Base-by-base conservation (phyloP, 192 early-diverging fungal species). In the Phlyctochytrium bullatum region DNA sequence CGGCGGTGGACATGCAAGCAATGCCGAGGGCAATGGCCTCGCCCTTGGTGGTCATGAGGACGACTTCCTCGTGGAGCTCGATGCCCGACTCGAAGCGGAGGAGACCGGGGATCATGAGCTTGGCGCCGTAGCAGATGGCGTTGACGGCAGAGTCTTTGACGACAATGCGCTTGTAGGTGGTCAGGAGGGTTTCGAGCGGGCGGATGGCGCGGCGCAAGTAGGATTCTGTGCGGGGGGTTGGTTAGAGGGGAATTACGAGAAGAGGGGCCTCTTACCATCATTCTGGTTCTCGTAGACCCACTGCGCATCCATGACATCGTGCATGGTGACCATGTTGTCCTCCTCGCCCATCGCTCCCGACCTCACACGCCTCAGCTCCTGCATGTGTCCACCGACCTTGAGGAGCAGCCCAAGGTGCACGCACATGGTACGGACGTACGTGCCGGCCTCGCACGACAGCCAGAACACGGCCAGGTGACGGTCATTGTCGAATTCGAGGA, bases 41-140 rank as follows among this genome's bases (percentile, higher is more conserved):
- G 65, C 97, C 97, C 88, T 99, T 99, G 76, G 97, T 99, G 50
- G 97, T 93, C 92, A 99, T 99, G 68, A 99, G 80, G 27, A 99
- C 94, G 51, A 99, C 88, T 80, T 99, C 97, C 74, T 99, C 95
- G 77, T 94, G 86, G 72, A 98, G 72, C 76, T 99, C 97, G 73
- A 99, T 89, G 50, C 89, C 94, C 64, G 90, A 90, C 80, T 97
- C 94, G 69, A 92, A 99, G 31, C 95, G 91, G 59, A 99, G 82
- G 24, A 98, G 88, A 75, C 97, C 97, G 25, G 97, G 97, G 60
- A 99, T 86, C 97, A 99, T 98, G 54, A 98, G 77, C 86, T 98
- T 97, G 73, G 97, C 97, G 65, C 97, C 97, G 73, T 99, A 99
- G 88, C 97, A 99, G 71, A 99, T 91, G 52, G 97, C 93, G 71